phyloP scores from a whole-genome alignment of 805 yeast species.

The Metschnikowia gruessii region DNA sequence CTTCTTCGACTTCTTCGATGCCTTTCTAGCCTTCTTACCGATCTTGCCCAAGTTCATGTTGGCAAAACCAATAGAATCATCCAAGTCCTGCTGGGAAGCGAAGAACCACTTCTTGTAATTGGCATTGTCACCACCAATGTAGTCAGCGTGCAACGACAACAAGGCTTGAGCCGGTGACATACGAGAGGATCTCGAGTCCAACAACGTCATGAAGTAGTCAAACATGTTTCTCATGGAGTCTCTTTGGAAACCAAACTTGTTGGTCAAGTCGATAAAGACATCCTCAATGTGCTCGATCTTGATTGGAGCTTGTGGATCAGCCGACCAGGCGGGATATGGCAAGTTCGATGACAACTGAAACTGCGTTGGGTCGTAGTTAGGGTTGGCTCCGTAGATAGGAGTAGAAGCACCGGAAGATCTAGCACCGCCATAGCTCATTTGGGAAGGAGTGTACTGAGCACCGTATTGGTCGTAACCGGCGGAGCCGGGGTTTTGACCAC shows the following conservation, averaged over 20 bases:
- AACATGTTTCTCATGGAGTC: conserved; percentile 91
- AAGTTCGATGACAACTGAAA: conserved; percentile 74
- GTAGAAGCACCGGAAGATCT: conserved; percentile 93
- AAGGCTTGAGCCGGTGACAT: conserved; percentile 89
- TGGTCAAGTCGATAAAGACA: conserved; percentile 76
- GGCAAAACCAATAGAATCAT: conserved; percentile 79
- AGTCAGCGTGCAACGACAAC: conserved; percentile 79
- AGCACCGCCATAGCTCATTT: conserved; percentile 77
- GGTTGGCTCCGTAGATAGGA: conserved; percentile 73
- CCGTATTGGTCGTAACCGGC: conserved; percentile 68
- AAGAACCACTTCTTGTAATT: conserved; percentile 86
- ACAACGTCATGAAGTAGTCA: conserved; percentile 80
- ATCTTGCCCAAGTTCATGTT: conserved; percentile 76
- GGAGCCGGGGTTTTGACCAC: conserved; percentile 51
- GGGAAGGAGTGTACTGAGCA: conserved; percentile 79
- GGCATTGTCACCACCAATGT: conserved; percentile 84
- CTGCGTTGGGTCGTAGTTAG: conserved; percentile 57
- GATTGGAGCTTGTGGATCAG: conserved; percentile 87
- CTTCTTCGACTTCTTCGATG: conserved; percentile 76
- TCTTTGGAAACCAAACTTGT: conserved; percentile 87
- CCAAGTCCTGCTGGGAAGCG: conserved; percentile 85
- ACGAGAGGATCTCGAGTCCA: conserved; percentile 82
- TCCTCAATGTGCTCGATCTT: conserved; percentile 82
- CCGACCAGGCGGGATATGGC: conserved; percentile 99
- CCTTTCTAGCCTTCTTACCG: conserved; percentile 76